Evolutionary conservation across 1,139 yeast species (phyloP).

Genomic region (Yamadazyma diospyri): DNA sequence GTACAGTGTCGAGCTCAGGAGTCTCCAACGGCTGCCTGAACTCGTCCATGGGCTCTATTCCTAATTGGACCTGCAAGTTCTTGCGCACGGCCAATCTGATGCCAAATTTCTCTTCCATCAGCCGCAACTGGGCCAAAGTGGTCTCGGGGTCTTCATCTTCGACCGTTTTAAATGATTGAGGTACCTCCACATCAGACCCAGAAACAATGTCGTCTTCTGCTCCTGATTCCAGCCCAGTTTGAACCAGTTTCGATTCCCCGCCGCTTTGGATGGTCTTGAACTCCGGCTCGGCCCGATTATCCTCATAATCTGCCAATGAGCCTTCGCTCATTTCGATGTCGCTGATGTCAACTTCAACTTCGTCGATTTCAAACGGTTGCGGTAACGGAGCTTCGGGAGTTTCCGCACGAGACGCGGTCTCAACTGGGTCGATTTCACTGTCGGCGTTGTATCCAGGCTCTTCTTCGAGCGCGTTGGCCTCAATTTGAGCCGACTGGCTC

Average conservation of each 20-base stretch:
- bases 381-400: slow-evolving; percentile 13
- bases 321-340: slow-evolving; percentile 4
- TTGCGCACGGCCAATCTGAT: slow-evolving; percentile 22
- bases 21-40: slow-evolving; percentile 17
- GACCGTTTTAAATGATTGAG: slow-evolving; percentile 31
- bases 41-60: slow-evolving; percentile 24
- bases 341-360: not conserved
- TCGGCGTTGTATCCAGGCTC: slow-evolving; percentile 7
- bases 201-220: slow-evolving; percentile 12
- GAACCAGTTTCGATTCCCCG: not conserved
- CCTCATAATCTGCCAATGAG: slow-evolving; percentile 7
- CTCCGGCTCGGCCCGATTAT: slow-evolving; percentile 1
- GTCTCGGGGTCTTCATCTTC: slow-evolving; percentile 30
- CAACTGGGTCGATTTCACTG: not conserved
- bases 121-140: slow-evolving; percentile 25
- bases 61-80: slow-evolving; percentile 12
- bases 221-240: slow-evolving; percentile 5
- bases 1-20: slow-evolving; percentile 11
- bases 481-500: too few species aligned
- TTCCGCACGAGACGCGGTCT: not conserved
- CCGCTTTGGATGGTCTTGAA: not conserved
- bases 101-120: slow-evolving; percentile 31
- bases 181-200: slow-evolving; percentile 11
- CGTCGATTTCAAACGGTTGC: slow-evolving; percentile 11
- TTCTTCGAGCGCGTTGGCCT: too few species aligned